A percentile compares a stretch with the other conserved stretches of the same genome.
phyloP scores from a whole-genome alignment of 2,329 filamentous ascomycete species.

The Botrytis medusae region DNA sequence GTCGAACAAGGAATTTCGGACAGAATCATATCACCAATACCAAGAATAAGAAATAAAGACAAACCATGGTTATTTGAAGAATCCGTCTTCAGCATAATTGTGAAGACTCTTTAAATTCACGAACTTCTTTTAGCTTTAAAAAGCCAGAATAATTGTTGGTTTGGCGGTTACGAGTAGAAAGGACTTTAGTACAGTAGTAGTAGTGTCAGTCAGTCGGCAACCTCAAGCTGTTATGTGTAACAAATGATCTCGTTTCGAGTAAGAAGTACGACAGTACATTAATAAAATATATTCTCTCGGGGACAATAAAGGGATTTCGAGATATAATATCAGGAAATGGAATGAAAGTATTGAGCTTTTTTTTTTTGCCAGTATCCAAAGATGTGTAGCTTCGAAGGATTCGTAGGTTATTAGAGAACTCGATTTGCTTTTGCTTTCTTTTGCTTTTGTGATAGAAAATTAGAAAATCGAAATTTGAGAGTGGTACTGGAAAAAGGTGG shows the following conservation, averaged over 20 bases:
- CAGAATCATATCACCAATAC: neutral
- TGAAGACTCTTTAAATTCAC: slow-evolving; percentile 5
- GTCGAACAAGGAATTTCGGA: slow-evolving; percentile 5
- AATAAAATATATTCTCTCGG: neutral
- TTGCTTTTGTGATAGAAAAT: slow-evolving; percentile 8
- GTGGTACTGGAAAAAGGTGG: neutral
- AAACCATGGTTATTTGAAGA: slow-evolving; percentile 37
- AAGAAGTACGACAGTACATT: neutral
- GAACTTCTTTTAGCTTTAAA: neutral
- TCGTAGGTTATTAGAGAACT: neutral
- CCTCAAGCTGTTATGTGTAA: neutral
- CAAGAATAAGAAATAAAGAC: slow-evolving; percentile 10
- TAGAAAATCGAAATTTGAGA: slow-evolving; percentile 6
- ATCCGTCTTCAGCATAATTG: slow-evolving; percentile 41
- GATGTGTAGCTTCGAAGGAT: neutral
- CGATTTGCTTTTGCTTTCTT: neutral
- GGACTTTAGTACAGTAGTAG: neutral
- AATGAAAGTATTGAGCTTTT: neutral
- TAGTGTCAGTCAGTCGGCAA: too few relatives aligned
- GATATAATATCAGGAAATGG: neutral
- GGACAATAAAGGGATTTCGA: neutral
- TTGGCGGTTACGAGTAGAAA: slow-evolving; percentile 11
- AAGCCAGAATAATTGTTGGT: slow-evolving; percentile 9
- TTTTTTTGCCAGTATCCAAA: neutral
- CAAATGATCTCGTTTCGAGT: neutral